Percentiles rank a stretch among this genome's conserved stretches.
phyloP scores from a whole-genome alignment of 2,329 filamentous ascomycete genomes.

The Colletotrichum truncatum region DNA sequence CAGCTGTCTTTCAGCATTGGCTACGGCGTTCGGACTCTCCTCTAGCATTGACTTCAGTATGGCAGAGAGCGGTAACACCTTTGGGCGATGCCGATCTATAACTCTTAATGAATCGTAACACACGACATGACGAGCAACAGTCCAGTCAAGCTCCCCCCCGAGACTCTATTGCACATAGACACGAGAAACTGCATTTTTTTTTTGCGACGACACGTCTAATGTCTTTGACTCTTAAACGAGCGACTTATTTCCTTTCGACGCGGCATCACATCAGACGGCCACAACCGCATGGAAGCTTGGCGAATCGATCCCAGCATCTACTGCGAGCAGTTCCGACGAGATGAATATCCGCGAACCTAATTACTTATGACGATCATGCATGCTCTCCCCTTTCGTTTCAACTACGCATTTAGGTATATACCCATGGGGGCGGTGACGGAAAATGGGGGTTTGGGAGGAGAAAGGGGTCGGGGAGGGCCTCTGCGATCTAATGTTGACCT shows the following conservation, averaged over 20 bases:
- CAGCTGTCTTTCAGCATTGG: conserved; percentile 42
- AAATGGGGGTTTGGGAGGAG: conserved; percentile 40
- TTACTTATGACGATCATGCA: conserved; percentile 37
- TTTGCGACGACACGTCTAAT: conserved; percentile 45
- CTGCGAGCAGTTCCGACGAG: conserved; percentile 21
- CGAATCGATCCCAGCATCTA: neutral
- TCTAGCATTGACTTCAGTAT: conserved; percentile 11
- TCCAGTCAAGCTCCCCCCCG: conserved; percentile 11
- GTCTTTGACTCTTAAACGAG: conserved; percentile 41
- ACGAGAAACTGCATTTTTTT: conserved; percentile 39
- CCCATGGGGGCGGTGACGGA: conserved; percentile 39
- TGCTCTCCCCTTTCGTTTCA: conserved; percentile 45
- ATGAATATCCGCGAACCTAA: conserved; percentile 36
- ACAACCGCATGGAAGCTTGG: conserved; percentile 6
- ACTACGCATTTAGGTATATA: conserved; percentile 49
- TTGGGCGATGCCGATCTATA: neutral
- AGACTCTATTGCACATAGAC: conserved; percentile 39
- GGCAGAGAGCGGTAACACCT: neutral
- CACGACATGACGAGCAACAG: conserved; percentile 21
- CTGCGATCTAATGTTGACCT: conserved; percentile 35
- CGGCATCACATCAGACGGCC: conserved; percentile 33
- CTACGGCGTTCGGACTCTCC: conserved; percentile 46
- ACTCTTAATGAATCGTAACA: conserved; percentile 17
- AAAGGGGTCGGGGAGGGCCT: conserved; percentile 40
- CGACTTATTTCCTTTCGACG: conserved; percentile 36